phyloP scores from a whole-genome alignment of 2,329 filamentous ascomycete species.

The Ambrosiella xylebori region DNA sequence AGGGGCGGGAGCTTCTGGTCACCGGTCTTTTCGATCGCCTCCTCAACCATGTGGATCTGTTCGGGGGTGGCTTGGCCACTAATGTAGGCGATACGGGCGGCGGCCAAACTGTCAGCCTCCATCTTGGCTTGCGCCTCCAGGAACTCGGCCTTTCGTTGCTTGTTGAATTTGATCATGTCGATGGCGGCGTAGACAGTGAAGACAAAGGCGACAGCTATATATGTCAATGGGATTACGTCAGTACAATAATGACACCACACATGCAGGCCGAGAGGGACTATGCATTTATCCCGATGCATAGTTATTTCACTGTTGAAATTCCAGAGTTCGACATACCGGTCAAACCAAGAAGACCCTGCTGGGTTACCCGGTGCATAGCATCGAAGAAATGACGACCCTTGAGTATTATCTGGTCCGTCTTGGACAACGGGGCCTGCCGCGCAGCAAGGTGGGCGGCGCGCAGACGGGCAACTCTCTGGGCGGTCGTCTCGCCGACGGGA shows the following conservation, averaged over 20 bases:
- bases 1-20: slow-evolving; percentile 34
- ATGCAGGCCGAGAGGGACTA: too few species aligned
- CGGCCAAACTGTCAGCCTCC: slow-evolving; percentile 36
- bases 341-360: slow-evolving; percentile 36
- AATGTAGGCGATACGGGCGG: slow-evolving; percentile 43
- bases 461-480: slow-evolving; percentile 51
- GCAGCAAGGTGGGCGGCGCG: slow-evolving; percentile 52
- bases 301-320: background rate
- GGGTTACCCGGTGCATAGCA: slow-evolving; percentile 37
- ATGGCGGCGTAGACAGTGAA: slow-evolving; percentile 41
- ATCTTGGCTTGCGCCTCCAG: slow-evolving; percentile 36
- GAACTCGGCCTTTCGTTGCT: slow-evolving; percentile 41
- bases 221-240: background rate
- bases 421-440: slow-evolving; percentile 38
- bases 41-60: slow-evolving; percentile 39
- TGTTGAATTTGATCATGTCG: slow-evolving; percentile 46
- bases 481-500: slow-evolving; percentile 40
- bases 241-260: too few species aligned
- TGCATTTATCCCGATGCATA: too few species aligned
- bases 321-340: slow-evolving; percentile 29
- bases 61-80: slow-evolving; percentile 38
- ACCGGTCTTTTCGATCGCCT: slow-evolving; percentile 33
- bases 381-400: slow-evolving; percentile 34
- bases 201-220: slow-evolving; percentile 34
- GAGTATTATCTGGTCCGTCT: slow-evolving; percentile 32